Evolutionary conservation across 1,284 basidiomycete genomes (phyloP).

Genomic region (Ustilago nuda): DNA sequence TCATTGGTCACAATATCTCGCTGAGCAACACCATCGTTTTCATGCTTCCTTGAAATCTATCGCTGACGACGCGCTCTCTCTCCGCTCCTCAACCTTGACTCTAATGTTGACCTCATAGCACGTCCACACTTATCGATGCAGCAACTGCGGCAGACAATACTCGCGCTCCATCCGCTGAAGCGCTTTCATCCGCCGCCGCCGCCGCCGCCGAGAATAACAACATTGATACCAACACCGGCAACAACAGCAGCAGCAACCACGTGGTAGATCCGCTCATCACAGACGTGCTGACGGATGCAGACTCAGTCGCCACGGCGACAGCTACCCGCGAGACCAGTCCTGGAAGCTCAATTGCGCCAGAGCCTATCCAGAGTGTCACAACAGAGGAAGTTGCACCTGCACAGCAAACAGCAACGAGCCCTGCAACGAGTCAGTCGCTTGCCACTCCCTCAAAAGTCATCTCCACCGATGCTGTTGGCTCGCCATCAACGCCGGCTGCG

Average conservation of each 20-base stretch:
- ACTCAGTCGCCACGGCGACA: constrained; percentile 44
- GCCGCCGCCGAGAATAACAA: not conserved
- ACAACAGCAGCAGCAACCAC: constrained; percentile 5
- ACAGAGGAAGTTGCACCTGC: not conserved
- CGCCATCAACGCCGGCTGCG: constrained; percentile 12
- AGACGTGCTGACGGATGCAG: constrained; percentile 39
- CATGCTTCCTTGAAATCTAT: not conserved
- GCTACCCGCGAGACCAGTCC: constrained; percentile 40
- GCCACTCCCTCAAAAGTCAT: constrained; percentile 7
- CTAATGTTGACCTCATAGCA: not conserved
- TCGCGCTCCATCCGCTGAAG: constrained; percentile 1
- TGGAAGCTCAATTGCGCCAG: constrained; percentile 13
- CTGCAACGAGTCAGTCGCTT: not conserved
- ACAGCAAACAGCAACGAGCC: not conserved
- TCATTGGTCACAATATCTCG: not conserved
- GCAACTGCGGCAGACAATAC: not conserved
- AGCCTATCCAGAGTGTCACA: not conserved
- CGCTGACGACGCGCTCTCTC: constrained; percentile 7
- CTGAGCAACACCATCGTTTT: not conserved
- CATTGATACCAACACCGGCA: not conserved
- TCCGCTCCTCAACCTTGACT: not conserved
- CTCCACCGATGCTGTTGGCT: not conserved
- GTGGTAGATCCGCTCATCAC: constrained; percentile 27
- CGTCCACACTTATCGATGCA: constrained; percentile 29
- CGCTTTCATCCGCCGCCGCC: not conserved